These are phyloP conservation scores for Dictyostelium citrinum DNA, from an alignment of 78 protist species.

Conservation along the genomic window DNA sequence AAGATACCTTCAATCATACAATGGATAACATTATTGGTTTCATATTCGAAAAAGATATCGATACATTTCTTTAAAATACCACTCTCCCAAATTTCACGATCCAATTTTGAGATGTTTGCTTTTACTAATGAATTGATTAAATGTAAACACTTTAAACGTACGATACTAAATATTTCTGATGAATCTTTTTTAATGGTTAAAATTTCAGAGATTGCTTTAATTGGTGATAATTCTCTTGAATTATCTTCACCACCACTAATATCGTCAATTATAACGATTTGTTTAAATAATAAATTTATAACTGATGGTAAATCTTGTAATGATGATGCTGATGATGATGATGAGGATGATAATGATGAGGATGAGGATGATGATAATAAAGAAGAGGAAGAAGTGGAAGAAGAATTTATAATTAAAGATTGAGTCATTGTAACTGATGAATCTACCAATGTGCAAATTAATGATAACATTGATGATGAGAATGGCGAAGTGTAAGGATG, in stretches of 20 bases:
- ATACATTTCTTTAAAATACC: slow-evolving; percentile 56
- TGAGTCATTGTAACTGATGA: neutral
- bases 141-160: slow-evolving; percentile 1
- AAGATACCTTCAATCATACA: slow-evolving; percentile 38
- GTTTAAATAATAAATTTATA: slow-evolving; percentile 31
- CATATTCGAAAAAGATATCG: slow-evolving; percentile 56
- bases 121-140: slow-evolving; percentile 33
- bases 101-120: slow-evolving; percentile 17
- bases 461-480: slow-evolving; percentile 9
- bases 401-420: neutral
- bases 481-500: slow-evolving; percentile 12
- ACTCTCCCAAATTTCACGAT: slow-evolving; percentile 63
- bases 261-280: slow-evolving; percentile 14
- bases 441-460: slow-evolving; percentile 27
- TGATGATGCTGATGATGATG: neutral
- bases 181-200: neutral
- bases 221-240: slow-evolving; percentile 47
- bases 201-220: slow-evolving; percentile 43
- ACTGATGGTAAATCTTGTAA: slow-evolving; percentile 13
- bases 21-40: slow-evolving; percentile 63
- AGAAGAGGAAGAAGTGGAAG: neutral
- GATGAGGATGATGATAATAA: neutral
- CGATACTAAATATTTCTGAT: neutral
- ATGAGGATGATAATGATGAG: neutral
- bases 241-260: neutral